These are phyloP conservation scores for Bassia scoparia DNA, from an alignment of 148 eudicot species.

Conservation along the genomic window DNA sequence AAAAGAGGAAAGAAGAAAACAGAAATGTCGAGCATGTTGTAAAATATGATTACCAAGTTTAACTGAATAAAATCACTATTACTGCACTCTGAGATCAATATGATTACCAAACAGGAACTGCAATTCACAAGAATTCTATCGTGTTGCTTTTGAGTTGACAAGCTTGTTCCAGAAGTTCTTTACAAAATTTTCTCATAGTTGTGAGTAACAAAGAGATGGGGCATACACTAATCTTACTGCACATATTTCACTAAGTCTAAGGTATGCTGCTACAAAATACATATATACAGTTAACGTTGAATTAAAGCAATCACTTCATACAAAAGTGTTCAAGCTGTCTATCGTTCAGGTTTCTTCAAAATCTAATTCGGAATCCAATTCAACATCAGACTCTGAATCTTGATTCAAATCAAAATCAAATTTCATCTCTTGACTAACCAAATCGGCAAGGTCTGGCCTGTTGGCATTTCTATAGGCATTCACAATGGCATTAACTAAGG, in stretches of 20 bases:
- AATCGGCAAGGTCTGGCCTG: constrained; percentile 65
- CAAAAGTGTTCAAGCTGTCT: not conserved
- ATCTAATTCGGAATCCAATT: constrained; percentile 31
- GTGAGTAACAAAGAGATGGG: too few species aligned
- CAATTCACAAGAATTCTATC: too few species aligned
- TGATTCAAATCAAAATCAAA: constrained; percentile 41
- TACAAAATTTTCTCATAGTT: not conserved
- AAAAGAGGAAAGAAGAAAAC: too few species aligned
- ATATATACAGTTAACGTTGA: constrained; percentile 2
- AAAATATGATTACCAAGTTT: too few species aligned
- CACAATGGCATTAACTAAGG: constrained; percentile 54
- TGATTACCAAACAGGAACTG: too few species aligned
- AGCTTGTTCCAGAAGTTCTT: not conserved
- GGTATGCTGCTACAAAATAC: constrained; percentile 1
- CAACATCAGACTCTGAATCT: constrained; percentile 46
- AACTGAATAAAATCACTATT: too few species aligned
- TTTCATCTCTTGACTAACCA: constrained; percentile 66
- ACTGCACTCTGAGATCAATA: too few species aligned
- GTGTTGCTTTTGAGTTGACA: not conserved
- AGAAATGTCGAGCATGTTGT: too few species aligned
- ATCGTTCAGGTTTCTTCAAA: constrained; percentile 19
- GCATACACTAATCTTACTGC: not conserved
- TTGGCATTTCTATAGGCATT: constrained; percentile 55
- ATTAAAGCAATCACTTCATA: not conserved
- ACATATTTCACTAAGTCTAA: constrained; percentile 8